Evolutionary conservation across 192 early-diverging fungal genomes (phyloP).

Genomic region (Coemansia sp.): DNA sequence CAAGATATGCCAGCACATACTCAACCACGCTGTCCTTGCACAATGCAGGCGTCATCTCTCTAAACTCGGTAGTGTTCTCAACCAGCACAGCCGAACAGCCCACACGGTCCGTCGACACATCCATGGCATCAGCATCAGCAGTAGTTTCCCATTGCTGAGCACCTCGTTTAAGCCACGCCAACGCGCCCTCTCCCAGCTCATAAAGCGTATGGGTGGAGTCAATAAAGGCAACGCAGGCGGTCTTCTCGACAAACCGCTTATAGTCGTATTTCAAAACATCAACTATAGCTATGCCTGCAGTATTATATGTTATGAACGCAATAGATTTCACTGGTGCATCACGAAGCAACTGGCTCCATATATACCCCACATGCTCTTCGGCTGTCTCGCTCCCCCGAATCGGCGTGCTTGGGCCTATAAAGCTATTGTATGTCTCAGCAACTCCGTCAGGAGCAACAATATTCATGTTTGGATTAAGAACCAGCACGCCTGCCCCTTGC

Average conservation of each 20-base stretch:
- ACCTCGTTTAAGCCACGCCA: slow-evolving; percentile 18
- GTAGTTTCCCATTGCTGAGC: slow-evolving; percentile 32
- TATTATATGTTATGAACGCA: slow-evolving; percentile 33
- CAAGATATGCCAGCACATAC: slow-evolving; percentile 26
- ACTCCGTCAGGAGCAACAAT: slow-evolving; percentile 35
- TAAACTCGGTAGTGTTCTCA: slow-evolving; percentile 19
- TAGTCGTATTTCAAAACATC: slow-evolving; percentile 40
- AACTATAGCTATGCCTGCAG: slow-evolving; percentile 27
- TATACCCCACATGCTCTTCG: slow-evolving; percentile 46
- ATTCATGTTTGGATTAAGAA: slow-evolving; percentile 50
- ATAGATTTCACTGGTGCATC: slow-evolving; percentile 11
- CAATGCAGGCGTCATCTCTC: slow-evolving; percentile 31
- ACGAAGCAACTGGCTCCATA: slow-evolving; percentile 36
- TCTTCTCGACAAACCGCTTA: slow-evolving; percentile 22
- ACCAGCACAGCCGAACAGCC: slow-evolving; percentile 28
- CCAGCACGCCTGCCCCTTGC: slow-evolving; percentile 34
- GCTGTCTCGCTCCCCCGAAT: slow-evolving; percentile 43
- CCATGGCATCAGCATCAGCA: background rate
- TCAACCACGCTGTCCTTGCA: slow-evolving; percentile 32
- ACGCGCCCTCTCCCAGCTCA: slow-evolving; percentile 8
- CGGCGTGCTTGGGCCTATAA: slow-evolving; percentile 7
- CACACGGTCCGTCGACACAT: background rate
- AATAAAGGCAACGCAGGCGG: slow-evolving; percentile 35
- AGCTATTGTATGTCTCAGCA: slow-evolving; percentile 38
- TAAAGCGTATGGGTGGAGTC: slow-evolving; percentile 37